phyloP scores from a whole-genome alignment of 169 alveolate species.

The Cryptosporidium parvum region DNA sequence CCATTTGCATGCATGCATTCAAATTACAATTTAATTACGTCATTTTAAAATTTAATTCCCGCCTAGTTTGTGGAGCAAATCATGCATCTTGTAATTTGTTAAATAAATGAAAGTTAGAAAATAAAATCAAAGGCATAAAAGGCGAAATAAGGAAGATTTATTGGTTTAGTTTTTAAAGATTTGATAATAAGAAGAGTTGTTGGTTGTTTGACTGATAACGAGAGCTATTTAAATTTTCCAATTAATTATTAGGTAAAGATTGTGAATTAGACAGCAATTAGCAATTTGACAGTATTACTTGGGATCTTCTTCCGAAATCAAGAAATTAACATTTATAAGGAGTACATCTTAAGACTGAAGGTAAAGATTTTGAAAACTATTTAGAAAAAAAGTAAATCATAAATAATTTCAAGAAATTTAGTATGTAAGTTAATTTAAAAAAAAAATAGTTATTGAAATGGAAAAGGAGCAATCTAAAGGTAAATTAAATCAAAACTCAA shows the following conservation, averaged over 20 bases:
- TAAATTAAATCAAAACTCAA: not conserved
- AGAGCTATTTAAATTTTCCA: no score
- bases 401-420: no score
- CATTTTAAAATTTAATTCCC: not conserved
- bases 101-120: not conserved
- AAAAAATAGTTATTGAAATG: not conserved
- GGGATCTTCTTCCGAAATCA: not conserved
- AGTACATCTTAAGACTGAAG: no score
- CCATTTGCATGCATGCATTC: not conserved
- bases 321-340: no score
- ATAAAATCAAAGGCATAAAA: not conserved
- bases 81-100: slow-evolving; percentile 22
- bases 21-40: slow-evolving; percentile 5
- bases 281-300: not conserved
- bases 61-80: slow-evolving; percentile 7
- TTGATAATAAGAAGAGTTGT: no score
- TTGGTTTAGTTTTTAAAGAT: not conserved
- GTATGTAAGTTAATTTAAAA: not conserved
- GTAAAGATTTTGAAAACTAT: not conserved
- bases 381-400: not conserved
- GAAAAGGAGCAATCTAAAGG: not conserved
- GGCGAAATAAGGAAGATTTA: not conserved
- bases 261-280: not conserved
- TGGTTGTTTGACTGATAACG: not conserved
- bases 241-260: not conserved